Base-by-base conservation (phyloP, 1,284 basidiomycete genomes). In the Nidula niveotomentosa region DNA sequence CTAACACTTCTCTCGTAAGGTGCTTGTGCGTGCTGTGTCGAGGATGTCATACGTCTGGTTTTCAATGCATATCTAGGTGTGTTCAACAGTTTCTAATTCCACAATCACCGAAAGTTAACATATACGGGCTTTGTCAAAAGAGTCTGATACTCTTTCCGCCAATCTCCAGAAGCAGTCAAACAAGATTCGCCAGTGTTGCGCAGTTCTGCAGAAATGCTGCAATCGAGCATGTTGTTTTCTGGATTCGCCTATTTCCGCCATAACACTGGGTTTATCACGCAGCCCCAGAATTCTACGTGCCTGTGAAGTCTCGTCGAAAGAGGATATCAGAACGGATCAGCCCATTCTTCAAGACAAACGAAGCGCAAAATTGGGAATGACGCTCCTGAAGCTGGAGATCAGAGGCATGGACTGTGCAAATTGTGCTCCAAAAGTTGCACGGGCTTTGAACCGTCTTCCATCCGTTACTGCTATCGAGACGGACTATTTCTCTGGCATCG, bases 401-500 rank as follows among this genome's bases (percentile, higher is more conserved):
- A 48, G 55, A 7, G 62, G 61, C 35, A 62, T 63, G 62, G 59
- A 63, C 51, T 63, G 61, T 34, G 52, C 51, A 12, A 56, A 57
- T 46, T 60, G 57, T 45, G 51, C 53, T 12, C 51, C 54, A 23
- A 60, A 62, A 45, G 57, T 59, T n/a, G 44, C 35, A 15, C 58
- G 55, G n/a, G 61, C 53, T n/a, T 53, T 63, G 36, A 39, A 48
- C 6, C 46, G 51, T 5, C 60, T 63, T 45, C 56, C 58, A 17
- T 62, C 61, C 4, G 52, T 63, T 43, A 55, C 44, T n/a, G 37
- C 33, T 9, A 37, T 56, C 17, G 45, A 60, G 13, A 23, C 58
- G 15, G 49, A 45, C 46, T 58, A 58, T 49, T 53, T 60, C 51
- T 51, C 52, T 37, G 60, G 55, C 33, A 36, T 53, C 17, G 58